These are phyloP conservation scores for Candida maris DNA, from an alignment of 805 yeast species.

Conservation along the genomic window DNA sequence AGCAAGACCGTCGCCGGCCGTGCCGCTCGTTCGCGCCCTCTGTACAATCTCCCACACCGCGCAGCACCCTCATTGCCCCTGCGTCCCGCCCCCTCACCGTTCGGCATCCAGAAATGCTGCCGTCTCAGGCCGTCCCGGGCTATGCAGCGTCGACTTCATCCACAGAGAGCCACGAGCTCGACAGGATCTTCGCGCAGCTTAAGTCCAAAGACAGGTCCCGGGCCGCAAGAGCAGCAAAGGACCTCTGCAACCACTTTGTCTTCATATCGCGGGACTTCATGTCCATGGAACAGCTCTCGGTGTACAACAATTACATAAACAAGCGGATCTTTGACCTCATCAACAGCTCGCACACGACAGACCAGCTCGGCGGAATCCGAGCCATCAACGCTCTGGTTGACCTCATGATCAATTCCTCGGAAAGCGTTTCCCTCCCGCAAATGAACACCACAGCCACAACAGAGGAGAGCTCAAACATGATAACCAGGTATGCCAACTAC, in stretches of 20 bases:
- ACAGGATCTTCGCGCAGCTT: constrained; percentile 51
- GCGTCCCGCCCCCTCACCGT: too few relatives aligned
- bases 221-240: constrained; percentile 58
- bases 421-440: constrained; percentile 28
- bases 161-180: constrained; percentile 46
- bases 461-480: constrained; percentile 82
- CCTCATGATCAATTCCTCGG: constrained; percentile 63
- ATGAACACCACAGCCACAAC: constrained; percentile 33
- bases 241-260: constrained; percentile 64
- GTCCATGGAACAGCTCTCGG: constrained; percentile 73
- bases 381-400: constrained; percentile 88
- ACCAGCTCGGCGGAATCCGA: constrained; percentile 83
- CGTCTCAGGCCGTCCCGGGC: constrained; percentile 3
- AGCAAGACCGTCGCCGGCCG: too few relatives aligned
- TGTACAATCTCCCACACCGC: too few relatives aligned
- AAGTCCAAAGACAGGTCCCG: constrained; percentile 41
- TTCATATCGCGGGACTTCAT: constrained; percentile 70
- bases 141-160: constrained; percentile 5
- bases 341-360: constrained; percentile 66
- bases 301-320: constrained; percentile 82
- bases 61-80: too few relatives aligned
- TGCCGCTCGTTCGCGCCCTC: too few relatives aligned
- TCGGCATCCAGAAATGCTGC: too few relatives aligned
- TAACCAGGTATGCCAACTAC: constrained; percentile 89
- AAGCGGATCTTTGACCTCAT: constrained; percentile 82